Base-by-base conservation (phyloP, 805 yeast species). In the Candida ovalis region DNA sequence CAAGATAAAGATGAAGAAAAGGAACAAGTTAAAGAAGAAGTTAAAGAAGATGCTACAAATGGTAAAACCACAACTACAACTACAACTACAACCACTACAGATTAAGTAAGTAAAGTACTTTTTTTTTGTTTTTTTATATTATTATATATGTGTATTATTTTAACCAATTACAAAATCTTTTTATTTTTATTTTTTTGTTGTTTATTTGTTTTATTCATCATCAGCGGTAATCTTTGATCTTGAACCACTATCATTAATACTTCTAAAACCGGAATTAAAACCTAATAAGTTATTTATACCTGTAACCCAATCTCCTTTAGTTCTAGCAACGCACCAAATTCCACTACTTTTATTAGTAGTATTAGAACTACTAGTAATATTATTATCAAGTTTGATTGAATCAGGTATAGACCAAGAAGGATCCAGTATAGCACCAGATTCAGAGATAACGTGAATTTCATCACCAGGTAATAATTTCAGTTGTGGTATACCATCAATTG, bases 231-330 rank as follows among this genome's bases (percentile, higher is more conserved):
- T 27, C 18, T 40, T 36, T 12, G 36, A 19, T 17, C 17, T 23
- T 13, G 10, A 18, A 39, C 30, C 40, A 12, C 43, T 45, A 3
- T 43, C 54, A 46, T 52, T 56, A 5, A 55, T 53, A 45, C 76
- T 75, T 57, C 84, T 83, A 64, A 91, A 91, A 46, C 89, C 78
- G 12, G 90, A 82, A 63, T 91, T 91, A 74, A 91, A 91, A 1
- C 97, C 97, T 40, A 91, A 68, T 49, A 91, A 74, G 57, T 88
- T 91, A 60, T 91, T 92, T 47, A 92, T 82, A 30, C 96, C 96
- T 49, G 78, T 78, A 1, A 91, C 90, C 98, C 98, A 92, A 62
- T 92, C 97, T 54, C 86, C 84, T 52, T 84, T 88, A 7, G 84
- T 76, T 50, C 82, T 77, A 0, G 96, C 88, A 3, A 92, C 84